These are phyloP conservation scores for Solanum piurae DNA, from an alignment of 257 asterid species.

Conservation along the genomic window DNA sequence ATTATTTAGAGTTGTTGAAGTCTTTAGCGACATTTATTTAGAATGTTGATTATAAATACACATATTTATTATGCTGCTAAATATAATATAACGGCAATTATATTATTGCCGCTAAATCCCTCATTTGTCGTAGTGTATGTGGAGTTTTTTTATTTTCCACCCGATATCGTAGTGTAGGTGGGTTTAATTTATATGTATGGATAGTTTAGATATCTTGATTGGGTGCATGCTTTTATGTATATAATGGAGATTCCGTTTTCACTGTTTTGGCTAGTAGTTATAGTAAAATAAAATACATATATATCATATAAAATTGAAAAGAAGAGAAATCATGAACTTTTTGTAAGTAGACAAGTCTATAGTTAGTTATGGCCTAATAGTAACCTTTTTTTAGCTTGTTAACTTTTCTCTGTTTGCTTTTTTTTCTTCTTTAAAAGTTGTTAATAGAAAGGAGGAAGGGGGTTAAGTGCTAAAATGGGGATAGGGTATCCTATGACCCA, in stretches of 20 bases:
- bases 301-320: background rate
- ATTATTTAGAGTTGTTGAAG: too few relatives aligned
- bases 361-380: background rate
- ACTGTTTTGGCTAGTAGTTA: background rate
- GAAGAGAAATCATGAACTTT: background rate
- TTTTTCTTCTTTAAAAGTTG: background rate
- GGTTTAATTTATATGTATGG: background rate
- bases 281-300: background rate
- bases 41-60: too few relatives aligned
- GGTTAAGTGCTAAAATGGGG: background rate
- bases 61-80: too few relatives aligned
- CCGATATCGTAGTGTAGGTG: background rate
- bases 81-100: too few relatives aligned
- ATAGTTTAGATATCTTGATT: background rate
- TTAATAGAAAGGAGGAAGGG: background rate
- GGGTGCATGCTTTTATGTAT: background rate
- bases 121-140: too few relatives aligned
- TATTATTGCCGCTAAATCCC: background rate
- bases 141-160: too few relatives aligned
- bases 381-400: background rate
- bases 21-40: too few relatives aligned
- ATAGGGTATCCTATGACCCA: background rate
- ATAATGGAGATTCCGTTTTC: background rate
- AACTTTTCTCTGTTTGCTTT: background rate
- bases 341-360: background rate